phyloP scores from a whole-genome alignment of 495 filamentous ascomycete genomes.

The Penicillium manginii region DNA sequence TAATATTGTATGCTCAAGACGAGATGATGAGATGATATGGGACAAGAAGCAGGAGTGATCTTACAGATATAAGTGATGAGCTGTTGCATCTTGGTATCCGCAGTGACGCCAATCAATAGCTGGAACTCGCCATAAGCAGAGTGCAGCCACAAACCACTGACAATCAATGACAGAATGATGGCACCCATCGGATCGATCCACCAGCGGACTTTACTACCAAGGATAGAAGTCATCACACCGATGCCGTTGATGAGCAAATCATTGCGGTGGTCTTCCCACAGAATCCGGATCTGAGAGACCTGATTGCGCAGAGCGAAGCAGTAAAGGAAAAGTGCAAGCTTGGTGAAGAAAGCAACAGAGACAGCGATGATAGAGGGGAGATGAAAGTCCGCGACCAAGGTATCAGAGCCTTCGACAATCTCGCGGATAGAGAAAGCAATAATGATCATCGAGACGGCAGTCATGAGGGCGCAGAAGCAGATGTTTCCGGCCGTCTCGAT shows the following conservation, averaged over 20 bases:
- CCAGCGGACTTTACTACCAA: constrained; percentile 85
- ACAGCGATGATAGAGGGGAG: constrained; percentile 88
- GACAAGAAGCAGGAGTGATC: constrained; percentile 17
- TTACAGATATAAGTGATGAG: constrained; percentile 93
- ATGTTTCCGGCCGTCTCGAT: constrained; percentile 98
- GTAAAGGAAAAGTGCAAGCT: constrained; percentile 83
- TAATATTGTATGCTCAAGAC: background rate
- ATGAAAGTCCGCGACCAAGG: constrained; percentile 65
- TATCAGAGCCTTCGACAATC: constrained; percentile 51
- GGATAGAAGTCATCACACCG: constrained; percentile 86
- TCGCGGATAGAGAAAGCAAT: constrained; percentile 84
- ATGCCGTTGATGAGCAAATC: constrained; percentile 89
- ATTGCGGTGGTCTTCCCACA: constrained; percentile 92
- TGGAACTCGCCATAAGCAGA: constrained; percentile 91
- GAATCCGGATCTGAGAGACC: constrained; percentile 87
- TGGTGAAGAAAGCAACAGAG: constrained; percentile 80
- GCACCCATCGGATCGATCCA: constrained; percentile 96
- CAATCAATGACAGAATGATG: constrained; percentile 76
- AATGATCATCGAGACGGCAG: constrained; percentile 83
- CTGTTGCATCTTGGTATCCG: constrained; percentile 83
- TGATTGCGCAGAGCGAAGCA: constrained; percentile 89
- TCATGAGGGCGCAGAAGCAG: constrained; percentile 97
- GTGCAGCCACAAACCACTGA: constrained; percentile 76
- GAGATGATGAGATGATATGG: constrained; percentile 1
- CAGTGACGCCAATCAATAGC: constrained; percentile 85